A percentile compares a stretch with the other conserved stretches of the same genome.
phyloP scores from a whole-genome alignment of 169 alveolate genomes.

The Cystoisospora suis region DNA sequence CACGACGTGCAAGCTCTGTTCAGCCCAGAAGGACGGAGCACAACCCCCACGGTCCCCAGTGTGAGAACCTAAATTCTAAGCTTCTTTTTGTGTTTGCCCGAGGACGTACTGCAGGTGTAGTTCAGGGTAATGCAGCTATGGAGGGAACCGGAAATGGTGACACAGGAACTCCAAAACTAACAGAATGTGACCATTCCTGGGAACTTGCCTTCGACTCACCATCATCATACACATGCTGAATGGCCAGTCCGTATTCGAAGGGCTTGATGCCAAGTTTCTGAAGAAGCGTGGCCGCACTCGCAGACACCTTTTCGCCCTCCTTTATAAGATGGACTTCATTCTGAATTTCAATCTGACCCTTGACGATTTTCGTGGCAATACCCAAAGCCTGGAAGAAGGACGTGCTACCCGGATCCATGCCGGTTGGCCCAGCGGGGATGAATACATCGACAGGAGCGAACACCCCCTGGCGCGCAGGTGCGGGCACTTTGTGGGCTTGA shows the following conservation, averaged over 20 bases:
- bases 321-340: constrained; percentile 93
- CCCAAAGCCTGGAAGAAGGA: constrained; percentile 98
- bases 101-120: too few relatives aligned
- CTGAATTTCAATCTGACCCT: constrained; percentile 97
- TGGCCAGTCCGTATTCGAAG: constrained; percentile 95
- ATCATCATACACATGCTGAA: constrained; percentile 92
- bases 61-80: too few relatives aligned
- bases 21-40: too few relatives aligned
- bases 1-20: too few relatives aligned
- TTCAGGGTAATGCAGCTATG: too few relatives aligned
- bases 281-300: constrained; percentile 96
- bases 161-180: too few relatives aligned
- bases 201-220: constrained; percentile 81
- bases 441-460: constrained; percentile 96
- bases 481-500: constrained; percentile 93
- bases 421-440: constrained; percentile 99
- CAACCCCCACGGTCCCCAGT: too few relatives aligned
- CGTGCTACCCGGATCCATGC: constrained; percentile 99
- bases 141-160: too few relatives aligned
- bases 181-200: too few relatives aligned
- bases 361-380: constrained; percentile 97
- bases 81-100: too few relatives aligned
- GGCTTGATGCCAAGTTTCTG: constrained; percentile 97
- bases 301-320: constrained; percentile 94
- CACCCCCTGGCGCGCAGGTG: constrained; percentile 98